phyloP scores from a whole-genome alignment of 176 grass and related monocot species.

The Zizania latifolia region DNA sequence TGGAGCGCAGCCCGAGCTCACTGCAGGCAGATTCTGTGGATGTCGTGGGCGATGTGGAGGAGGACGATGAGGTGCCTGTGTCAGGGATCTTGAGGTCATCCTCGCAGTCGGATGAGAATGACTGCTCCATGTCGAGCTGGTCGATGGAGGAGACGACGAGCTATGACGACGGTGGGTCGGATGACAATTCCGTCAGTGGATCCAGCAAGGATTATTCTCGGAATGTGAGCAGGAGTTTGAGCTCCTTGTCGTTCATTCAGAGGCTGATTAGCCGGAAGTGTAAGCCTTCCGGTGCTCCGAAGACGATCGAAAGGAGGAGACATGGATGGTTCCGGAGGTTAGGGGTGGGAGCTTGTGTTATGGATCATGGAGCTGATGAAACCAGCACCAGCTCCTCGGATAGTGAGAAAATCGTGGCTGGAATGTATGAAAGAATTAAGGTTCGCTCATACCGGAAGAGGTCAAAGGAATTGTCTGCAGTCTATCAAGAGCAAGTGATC shows the following conservation, averaged over 20 bases:
- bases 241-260: conserved; percentile 37
- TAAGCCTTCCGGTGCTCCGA: conserved; percentile 30
- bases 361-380: conserved; percentile 42
- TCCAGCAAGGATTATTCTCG: conserved; percentile 33
- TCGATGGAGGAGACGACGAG: conserved; percentile 47
- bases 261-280: conserved; percentile 37
- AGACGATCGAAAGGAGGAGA: conserved; percentile 40
- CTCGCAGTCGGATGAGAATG: conserved; percentile 40
- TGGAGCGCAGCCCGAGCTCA: conserved; percentile 33
- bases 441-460: conserved; percentile 49
- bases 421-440: conserved; percentile 53
- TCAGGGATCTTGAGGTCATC: conserved; percentile 23
- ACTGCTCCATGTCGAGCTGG: conserved; percentile 56
- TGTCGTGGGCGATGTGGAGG: not conserved
- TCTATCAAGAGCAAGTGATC: conserved; percentile 70
- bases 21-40: not conserved
- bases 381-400: conserved; percentile 43
- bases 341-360: conserved; percentile 33
- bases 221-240: conserved; percentile 38
- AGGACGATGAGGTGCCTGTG: conserved; percentile 3
- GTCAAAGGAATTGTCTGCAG: conserved; percentile 69
- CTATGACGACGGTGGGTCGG: conserved; percentile 22
- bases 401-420: conserved; percentile 30
- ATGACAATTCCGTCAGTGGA: conserved; percentile 43
- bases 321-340: conserved; percentile 66